Percentiles rank a stretch among this genome's conserved stretches.
These are phyloP conservation scores for Phtheirospermum japonicum DNA, from an alignment of 257 asterid genomes.

Conservation along the genomic window DNA sequence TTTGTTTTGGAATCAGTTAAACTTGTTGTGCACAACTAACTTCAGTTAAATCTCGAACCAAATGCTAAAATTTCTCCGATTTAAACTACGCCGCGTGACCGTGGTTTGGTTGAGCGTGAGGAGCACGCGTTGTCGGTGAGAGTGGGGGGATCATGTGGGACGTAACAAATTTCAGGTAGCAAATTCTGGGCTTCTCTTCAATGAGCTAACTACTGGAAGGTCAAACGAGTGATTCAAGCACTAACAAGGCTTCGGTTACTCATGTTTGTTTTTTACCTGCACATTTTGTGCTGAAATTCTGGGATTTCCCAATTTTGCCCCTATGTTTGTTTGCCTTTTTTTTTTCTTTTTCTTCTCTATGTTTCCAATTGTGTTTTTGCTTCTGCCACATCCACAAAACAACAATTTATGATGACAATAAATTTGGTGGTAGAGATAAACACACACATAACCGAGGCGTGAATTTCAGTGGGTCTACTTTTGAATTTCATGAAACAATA, in stretches of 20 bases:
- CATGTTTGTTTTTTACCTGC: constrained; percentile 40
- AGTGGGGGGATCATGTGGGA: constrained; percentile 16
- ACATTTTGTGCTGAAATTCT: neutral
- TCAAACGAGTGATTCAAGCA: constrained; percentile 60
- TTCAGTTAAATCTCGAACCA: too few species aligned
- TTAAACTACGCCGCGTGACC: neutral
- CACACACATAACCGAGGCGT: neutral
- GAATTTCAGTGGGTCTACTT: neutral
- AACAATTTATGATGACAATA: constrained; percentile 28
- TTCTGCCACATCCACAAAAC: constrained; percentile 9
- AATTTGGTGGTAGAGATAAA: constrained; percentile 32
- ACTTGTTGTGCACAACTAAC: too few species aligned
- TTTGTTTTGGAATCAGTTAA: too few species aligned
- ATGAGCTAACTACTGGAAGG: constrained; percentile 38
- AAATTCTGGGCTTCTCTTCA: constrained; percentile 31
- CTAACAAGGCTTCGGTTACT: constrained; percentile 42
- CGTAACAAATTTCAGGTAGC: constrained; percentile 42
- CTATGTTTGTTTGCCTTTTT: neutral
- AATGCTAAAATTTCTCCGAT: too few species aligned
- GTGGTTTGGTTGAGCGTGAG: neutral
- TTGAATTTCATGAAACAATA: too few species aligned
- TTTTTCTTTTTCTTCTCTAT: neutral
- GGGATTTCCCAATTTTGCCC: neutral
- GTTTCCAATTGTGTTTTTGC: neutral
- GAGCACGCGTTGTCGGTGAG: constrained; percentile 27